These are phyloP conservation scores for Erucastrum elatum DNA, from an alignment of 345 rosid species.

Conservation along the genomic window DNA sequence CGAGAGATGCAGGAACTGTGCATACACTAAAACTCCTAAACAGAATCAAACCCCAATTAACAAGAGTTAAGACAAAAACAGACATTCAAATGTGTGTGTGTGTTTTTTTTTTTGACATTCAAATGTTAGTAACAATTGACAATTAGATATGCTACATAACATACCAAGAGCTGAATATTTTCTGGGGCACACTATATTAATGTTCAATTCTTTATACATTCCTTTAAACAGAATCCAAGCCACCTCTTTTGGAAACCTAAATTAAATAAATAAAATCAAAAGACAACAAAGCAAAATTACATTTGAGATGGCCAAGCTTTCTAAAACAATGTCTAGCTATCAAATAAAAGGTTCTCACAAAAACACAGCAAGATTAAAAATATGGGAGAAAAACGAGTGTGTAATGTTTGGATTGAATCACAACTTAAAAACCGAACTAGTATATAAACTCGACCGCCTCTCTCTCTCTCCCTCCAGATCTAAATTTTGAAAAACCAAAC, in stretches of 20 bases:
- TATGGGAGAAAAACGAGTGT: too few species aligned
- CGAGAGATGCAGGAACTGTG: constrained; percentile 79
- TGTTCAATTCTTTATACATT: constrained; percentile 57
- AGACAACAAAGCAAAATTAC: background rate
- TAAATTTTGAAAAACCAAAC: too few species aligned
- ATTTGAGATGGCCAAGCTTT: background rate
- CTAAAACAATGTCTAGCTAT: too few species aligned
- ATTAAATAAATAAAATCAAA: background rate
- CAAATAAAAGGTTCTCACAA: too few species aligned
- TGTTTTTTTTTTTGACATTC: background rate
- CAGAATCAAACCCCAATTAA: constrained; percentile 13
- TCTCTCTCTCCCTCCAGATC: too few species aligned
- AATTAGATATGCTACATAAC: background rate
- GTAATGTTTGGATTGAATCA: too few species aligned
- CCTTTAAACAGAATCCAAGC: constrained; percentile 85
- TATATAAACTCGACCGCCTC: too few species aligned
- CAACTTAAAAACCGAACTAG: too few species aligned
- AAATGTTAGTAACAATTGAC: background rate
- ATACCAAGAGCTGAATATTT: constrained; percentile 66
- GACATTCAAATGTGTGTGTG: too few species aligned
- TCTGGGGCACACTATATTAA: constrained; percentile 79
- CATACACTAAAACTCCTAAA: constrained; percentile 82
- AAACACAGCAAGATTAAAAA: too few species aligned
- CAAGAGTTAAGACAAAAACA: too few species aligned
- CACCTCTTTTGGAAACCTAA: constrained; percentile 79